Evolutionary conservation across 208 protist species (phyloP), one percentile per base, ranked within the genome.

Genomic region (Trypanosoma boissoni): DNA sequence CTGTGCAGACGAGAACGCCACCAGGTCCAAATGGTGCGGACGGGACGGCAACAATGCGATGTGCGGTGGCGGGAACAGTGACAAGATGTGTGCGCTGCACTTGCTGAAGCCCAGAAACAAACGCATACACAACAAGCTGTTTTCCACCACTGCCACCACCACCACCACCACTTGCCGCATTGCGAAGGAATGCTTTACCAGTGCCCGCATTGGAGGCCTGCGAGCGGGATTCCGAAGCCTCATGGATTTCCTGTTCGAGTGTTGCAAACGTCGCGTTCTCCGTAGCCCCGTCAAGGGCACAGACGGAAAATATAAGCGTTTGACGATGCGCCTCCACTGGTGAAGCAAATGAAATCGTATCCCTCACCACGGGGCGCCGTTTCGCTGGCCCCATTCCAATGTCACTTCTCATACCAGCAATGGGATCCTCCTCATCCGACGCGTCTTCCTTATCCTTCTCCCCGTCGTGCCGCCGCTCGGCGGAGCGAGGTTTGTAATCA

Each of bases 51-150:
- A 97, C 66, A 10, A 98, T 68, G 0, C 94, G 68, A 66, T 99
- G 94, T 16, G 98, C 78, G 16, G 80, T 93, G 5, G 72, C 24
- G 12, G 97, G 94, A 6, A 99, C 74, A 31, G 88, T 66, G 21
- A 98, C 82, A 27, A 84, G 80, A 74, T 91, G 92, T 50, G 98
- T 99, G 39, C 98, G 90, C 37, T 98, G 92, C 2, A 99, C 98
- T 75, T 99, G 97, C 58, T 99, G 99, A 10, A 99, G 80, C 41
- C 97, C 97, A 23, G 99, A 72, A 60, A 99, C 96, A 48, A 99
- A 95, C 65, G 99, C 97, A 74, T 99, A 99, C 46, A 96, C 98
- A 2, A 95, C 86, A 18, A 68, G 63, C 32, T 68, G 63, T 23
- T 68, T 68, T 21, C 12, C 50, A 27, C 20, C 36, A 48, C 20